phyloP scores from a whole-genome alignment of 2,329 filamentous ascomycete genomes.

The Claviceps maximensis region DNA sequence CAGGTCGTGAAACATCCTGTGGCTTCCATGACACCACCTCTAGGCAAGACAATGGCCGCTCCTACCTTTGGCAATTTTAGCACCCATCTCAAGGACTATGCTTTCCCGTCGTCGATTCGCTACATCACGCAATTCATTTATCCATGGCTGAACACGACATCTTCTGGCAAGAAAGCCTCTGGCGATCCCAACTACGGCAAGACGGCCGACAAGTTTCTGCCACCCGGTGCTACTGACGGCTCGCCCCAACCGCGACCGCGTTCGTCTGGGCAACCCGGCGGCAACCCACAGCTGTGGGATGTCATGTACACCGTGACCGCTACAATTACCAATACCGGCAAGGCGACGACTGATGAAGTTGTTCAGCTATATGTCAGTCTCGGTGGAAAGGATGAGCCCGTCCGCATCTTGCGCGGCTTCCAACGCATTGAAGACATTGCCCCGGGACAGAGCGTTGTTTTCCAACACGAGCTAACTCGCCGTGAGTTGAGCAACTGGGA shows the following conservation, averaged over 20 bases:
- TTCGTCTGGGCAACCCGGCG: constrained; percentile 43
- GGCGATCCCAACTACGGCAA: constrained; percentile 47
- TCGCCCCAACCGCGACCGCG: constrained; percentile 41
- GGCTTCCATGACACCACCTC: constrained; percentile 42
- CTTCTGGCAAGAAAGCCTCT: constrained; percentile 40
- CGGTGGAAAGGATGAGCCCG: constrained; percentile 61
- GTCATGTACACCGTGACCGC: constrained; percentile 54
- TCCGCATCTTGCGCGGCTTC: constrained; percentile 61
- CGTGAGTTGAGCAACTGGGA: constrained; percentile 88
- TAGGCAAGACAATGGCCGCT: constrained; percentile 48
- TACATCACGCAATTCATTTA: constrained; percentile 48
- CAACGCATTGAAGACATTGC: constrained; percentile 57
- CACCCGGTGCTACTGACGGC: constrained; percentile 41
- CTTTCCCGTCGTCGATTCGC: constrained; percentile 48
- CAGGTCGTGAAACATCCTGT: constrained; percentile 37
- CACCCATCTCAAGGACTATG: constrained; percentile 49
- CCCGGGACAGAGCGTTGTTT: constrained; percentile 53
- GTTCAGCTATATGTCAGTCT: constrained; percentile 70
- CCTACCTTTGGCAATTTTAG: constrained; percentile 52
- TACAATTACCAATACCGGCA: constrained; percentile 59
- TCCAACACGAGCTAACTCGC: constrained; percentile 56
- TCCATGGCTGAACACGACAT: constrained; percentile 56
- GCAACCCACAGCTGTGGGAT: constrained; percentile 54
- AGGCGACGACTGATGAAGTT: constrained; percentile 52
- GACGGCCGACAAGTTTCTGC: constrained; percentile 45